These are phyloP conservation scores for Colletotrichum magnum DNA, from an alignment of 2,329 filamentous ascomycete species.

Conservation along the genomic window DNA sequence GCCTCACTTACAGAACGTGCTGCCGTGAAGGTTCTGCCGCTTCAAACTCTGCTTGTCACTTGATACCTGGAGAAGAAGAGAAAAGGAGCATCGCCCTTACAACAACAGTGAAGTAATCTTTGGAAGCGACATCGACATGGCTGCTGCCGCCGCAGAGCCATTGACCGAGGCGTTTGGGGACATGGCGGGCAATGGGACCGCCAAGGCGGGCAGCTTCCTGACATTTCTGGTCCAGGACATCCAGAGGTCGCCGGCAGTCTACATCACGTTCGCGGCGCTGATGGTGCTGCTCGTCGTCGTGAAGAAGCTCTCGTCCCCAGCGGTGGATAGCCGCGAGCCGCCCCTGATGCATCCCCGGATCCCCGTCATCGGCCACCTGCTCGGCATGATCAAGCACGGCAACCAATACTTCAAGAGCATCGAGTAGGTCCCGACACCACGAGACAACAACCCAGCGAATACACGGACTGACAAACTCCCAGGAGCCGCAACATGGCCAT, in stretches of 20 bases:
- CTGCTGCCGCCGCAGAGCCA: not conserved
- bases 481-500: slow-evolving; percentile 50
- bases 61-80: not conserved
- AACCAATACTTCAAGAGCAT: slow-evolving; percentile 54
- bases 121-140: slow-evolving; percentile 5
- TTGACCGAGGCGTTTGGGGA: not conserved
- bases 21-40: too few relatives aligned
- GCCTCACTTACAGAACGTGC: not conserved
- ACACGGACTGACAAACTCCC: not conserved
- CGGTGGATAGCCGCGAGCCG: slow-evolving; percentile 56
- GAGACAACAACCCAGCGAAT: not conserved
- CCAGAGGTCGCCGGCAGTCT: slow-evolving; percentile 14
- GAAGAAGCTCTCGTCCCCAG: slow-evolving; percentile 8
- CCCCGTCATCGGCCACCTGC: slow-evolving; percentile 62
- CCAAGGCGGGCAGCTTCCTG: slow-evolving; percentile 14
- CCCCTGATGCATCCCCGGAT: slow-evolving; percentile 56
- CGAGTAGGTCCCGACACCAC: slow-evolving; percentile 49
- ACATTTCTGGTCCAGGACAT: slow-evolving; percentile 2
- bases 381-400: slow-evolving; percentile 57
- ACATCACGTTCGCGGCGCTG: not conserved
- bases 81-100: not conserved
- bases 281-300: slow-evolving; percentile 9
- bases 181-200: slow-evolving; percentile 17
- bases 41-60: too few relatives aligned
- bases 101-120: not conserved